A percentile compares a stretch with the other conserved stretches of the same genome.
phyloP scores from a whole-genome alignment of 345 rosid genomes.

The Cochlearia excelsa region DNA sequence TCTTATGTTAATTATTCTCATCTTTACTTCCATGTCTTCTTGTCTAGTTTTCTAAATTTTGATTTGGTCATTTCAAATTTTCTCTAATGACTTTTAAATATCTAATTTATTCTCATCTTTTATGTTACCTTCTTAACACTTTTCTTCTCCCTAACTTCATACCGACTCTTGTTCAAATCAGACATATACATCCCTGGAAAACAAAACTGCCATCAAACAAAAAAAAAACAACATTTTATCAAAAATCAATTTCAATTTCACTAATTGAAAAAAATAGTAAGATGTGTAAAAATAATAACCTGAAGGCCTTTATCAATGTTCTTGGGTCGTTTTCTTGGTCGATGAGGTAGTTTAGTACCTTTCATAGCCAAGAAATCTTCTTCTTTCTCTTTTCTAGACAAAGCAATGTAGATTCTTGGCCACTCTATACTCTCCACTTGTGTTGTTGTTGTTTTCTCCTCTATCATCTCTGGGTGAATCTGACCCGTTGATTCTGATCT shows the following conservation, averaged over 20 bases:
- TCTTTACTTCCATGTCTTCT: not conserved
- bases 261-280: not conserved
- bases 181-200: conserved; percentile 75
- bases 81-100: no score
- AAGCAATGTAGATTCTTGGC: conserved; percentile 55
- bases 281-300: conserved; percentile 31
- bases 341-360: conserved; percentile 66
- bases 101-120: no score
- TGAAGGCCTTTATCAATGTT: conserved; percentile 60
- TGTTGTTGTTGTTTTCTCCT: conserved; percentile 31
- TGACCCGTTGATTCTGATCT: conserved; percentile 41
- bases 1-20: not conserved
- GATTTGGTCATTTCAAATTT: no score
- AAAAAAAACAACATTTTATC: not conserved
- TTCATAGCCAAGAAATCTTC: conserved; percentile 69
- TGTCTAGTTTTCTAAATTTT: no score
- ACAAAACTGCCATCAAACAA: conserved; percentile 49
- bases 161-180: conserved; percentile 60
- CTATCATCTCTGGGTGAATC: conserved; percentile 13
- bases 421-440: conserved; percentile 38
- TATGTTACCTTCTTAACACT: conserved; percentile 56
- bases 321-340: conserved; percentile 70
- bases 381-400: conserved; percentile 67
- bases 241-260: not conserved
- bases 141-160: conserved; percentile 78